Conservation (phyloP, 345 rosid species). For the Jatropha curcas region DNA sequence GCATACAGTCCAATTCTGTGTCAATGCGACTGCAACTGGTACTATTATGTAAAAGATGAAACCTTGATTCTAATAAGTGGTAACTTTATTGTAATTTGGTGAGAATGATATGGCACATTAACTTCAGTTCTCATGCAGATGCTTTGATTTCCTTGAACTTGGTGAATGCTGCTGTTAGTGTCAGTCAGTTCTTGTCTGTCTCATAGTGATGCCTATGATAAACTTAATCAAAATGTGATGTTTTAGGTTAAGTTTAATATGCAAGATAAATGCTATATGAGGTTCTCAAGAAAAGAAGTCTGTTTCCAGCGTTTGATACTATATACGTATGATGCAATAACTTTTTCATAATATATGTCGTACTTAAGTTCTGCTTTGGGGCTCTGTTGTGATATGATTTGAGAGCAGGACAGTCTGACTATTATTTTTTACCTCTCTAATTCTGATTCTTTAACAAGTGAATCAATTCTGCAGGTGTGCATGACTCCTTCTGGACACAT, state of each 20-base stretch:
- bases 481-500: slow-evolving; percentile 99
- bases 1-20: no score
- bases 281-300: not conserved
- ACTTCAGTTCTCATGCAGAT: not conserved
- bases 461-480: slow-evolving; percentile 68
- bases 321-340: not conserved
- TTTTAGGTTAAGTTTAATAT: not conserved
- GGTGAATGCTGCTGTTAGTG: not conserved
- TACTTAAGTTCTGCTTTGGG: not conserved
- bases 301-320: not conserved
- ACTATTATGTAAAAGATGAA: no score
- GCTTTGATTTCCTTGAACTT: not conserved
- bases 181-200: not conserved
- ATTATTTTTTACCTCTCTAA: not conserved
- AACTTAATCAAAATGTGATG: not conserved
- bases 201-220: not conserved
- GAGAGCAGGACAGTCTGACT: not conserved
- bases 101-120: not conserved
- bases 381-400: not conserved
- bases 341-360: not conserved
- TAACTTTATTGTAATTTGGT: not conserved
- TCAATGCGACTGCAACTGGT: no score
- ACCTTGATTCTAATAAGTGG: not conserved
- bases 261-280: not conserved
- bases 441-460: slow-evolving; percentile 8